Evolutionary conservation across 495 filamentous ascomycete species (phyloP), one percentile per base, ranked within the genome.

Genomic region (Tuber microsphaerosporum): DNA sequence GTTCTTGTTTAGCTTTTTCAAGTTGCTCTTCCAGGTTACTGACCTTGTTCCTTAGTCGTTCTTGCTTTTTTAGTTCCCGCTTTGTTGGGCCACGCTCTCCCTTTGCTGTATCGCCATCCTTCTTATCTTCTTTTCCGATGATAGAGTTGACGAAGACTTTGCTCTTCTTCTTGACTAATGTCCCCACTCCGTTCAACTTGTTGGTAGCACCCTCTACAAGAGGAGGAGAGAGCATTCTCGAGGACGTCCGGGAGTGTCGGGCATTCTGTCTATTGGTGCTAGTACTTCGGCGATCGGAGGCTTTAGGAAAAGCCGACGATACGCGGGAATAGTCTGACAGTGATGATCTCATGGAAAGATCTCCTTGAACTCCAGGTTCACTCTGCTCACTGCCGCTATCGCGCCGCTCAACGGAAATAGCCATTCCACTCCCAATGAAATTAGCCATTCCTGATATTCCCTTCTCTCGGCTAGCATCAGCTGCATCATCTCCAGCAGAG

Each of bases 41-140:
- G 42, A 82, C 81, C 69, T 77, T 82, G 56, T 82, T 82, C 68
- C 73, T 72, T 69, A 82, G 81, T 10, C 73, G 80, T 74, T 82
- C 80, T 43, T 77, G 72, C 42, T 76, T 77, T 73, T 75, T 79
- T 19, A 81, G 43, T 17, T 82, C 80, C 34, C 80, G 71, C 68
- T 79, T 79, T 43, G 71, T 76, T 65, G 41, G 72, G 19, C 74
- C 74, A 41, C 71, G 70, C 31, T 69, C 76, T 17, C 48, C 44
- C 45, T 56, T 51, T 41, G 70, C 42, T 43, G 46, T 44, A n/a
- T 19, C 39, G 42, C 51, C 71, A 61, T 68, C 43, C 19, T 71
- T 71, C 74, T 79, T 77, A 17, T 79, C 76, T 6, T 69, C 42
- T 45, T 77, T 76, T 37, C 76, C 56, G 37, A 45, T 26, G 31